Evolutionary conservation across 1,284 basidiomycete species (phyloP), one percentile per base, ranked within the genome.

Genomic region (Violaceomyces palustris): DNA sequence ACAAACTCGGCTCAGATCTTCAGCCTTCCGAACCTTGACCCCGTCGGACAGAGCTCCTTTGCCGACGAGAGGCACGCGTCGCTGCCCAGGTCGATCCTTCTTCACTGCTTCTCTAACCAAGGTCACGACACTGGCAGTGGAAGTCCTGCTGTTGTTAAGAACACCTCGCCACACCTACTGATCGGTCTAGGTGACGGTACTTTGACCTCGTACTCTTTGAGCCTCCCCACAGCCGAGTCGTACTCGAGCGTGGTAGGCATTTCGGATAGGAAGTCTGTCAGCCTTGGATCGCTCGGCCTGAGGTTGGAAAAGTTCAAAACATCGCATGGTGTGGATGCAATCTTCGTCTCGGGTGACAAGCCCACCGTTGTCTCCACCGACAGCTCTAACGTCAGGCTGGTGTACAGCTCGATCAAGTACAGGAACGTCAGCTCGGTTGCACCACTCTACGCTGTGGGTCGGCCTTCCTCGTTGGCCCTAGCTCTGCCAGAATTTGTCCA

Each of bases 141-240:
- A 32, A 44, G 50, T 21, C 36, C 54, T 17, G 24, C 38, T 12
- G 33, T 28, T 8, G 42, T 50, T 8, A 28, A 28, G 26, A 17
- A 12, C 14, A 30, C 29, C 14, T 5, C 10, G 59, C 74, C 7
- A 0, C 80, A 84, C 53, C 77, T 96, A 5, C 76, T 96, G 17
- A 82, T 83, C 8, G 91, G 90, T 1, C 76, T 92, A 4, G 82
- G 81, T 5, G 83, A 94, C 70, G 92, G 92, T 1, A 81, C 81
- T 3, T 77, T 93, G n/a, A 78, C 82, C 3, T 78, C 81, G 5
- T 84, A 83, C 56, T 55, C 63, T 12, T 43, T 79, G n/a, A 70
- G 74, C 19, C 47, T 64, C 10, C 52, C 62, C 3, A 43, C 31
- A 6, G 39, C 32, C 10, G 57, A 58, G 7, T 51, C 50, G 25